A percentile compares a stretch with the other conserved stretches of the same genome.
These are phyloP conservation scores for Cordia subcordata DNA, from an alignment of 257 asterid genomes.

Conservation along the genomic window DNA sequence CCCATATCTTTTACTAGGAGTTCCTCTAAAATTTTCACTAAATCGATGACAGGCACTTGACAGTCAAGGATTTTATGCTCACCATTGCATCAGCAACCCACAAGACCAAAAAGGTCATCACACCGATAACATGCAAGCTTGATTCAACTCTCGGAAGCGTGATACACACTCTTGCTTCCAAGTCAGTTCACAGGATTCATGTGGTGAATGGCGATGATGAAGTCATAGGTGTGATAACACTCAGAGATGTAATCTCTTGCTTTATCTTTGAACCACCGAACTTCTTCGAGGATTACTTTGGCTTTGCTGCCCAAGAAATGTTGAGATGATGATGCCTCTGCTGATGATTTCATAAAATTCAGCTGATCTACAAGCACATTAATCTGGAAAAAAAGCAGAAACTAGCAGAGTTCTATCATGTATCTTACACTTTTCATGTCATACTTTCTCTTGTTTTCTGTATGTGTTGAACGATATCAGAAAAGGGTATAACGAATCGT, in stretches of 20 bases:
- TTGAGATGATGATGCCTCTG: slow-evolving; percentile 21
- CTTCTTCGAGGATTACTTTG: slow-evolving; percentile 60
- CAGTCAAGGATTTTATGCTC: slow-evolving; percentile 56
- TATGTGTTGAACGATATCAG: no score
- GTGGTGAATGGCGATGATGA: slow-evolving; percentile 42
- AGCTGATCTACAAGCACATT: no score
- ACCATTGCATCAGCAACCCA: slow-evolving; percentile 41
- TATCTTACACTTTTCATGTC: no score
- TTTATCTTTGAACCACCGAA: slow-evolving; percentile 75
- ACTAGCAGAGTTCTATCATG: no score
- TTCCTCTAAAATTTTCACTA: neutral
- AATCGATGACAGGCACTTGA: slow-evolving; percentile 80
- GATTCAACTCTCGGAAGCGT: slow-evolving; percentile 58
- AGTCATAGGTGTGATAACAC: slow-evolving; percentile 62
- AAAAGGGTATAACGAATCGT: no score
- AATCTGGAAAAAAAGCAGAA: no score
- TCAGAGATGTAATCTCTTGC: slow-evolving; percentile 87
- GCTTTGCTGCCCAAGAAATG: slow-evolving; percentile 60
- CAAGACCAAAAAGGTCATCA: slow-evolving; percentile 31
- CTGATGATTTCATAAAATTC: neutral
- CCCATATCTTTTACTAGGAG: neutral
- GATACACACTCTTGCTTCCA: slow-evolving; percentile 60
- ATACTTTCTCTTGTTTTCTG: no score
- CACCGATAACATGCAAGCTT: slow-evolving; percentile 73
- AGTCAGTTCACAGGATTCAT: slow-evolving; percentile 68